Percentiles rank a stretch among this genome's conserved stretches.
phyloP scores from a whole-genome alignment of 768 basidiomycete genomes.

The Crassisporium funariophilum region DNA sequence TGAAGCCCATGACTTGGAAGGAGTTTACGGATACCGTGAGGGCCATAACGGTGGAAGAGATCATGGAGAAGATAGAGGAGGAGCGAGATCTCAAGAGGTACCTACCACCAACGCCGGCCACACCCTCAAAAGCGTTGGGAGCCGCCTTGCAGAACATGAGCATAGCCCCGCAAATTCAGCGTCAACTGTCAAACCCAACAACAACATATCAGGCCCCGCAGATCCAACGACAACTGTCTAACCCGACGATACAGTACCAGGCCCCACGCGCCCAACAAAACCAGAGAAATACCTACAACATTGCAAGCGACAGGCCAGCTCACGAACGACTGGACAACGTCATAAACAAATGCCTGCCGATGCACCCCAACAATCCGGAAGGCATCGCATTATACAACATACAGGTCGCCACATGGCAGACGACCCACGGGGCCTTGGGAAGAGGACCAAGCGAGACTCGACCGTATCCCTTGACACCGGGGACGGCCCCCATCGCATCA shows the following conservation, averaged over 20 bases:
- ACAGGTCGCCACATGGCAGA: not conserved
- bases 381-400: not conserved
- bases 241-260: no score
- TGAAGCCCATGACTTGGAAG: constrained; percentile 10
- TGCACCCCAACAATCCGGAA: no score
- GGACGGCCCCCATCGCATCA: not conserved
- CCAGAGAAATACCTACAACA: no score
- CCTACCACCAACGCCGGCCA: not conserved
- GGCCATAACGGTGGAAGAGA: not conserved
- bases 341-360: not conserved
- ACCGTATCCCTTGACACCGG: not conserved
- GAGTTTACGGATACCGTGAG: not conserved
- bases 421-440: not conserved
- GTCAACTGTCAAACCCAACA: not conserved
- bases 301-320: no score
- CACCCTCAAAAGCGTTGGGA: not conserved
- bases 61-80: not conserved
- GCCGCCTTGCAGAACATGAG: not conserved
- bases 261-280: no score
- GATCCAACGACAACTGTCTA: no score
- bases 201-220: no score
- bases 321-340: not conserved
- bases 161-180: not conserved
- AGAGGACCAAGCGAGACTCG: not conserved
- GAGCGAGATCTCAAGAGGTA: not conserved